These are phyloP conservation scores for Sorghum bicolor DNA, from an alignment of 176 grass and related monocot species.

Conservation along the genomic window Sorghum_bicolor_NCBIv3 NC_012870.2:3309501-3310000, in stretches of 20 bases:
- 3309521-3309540: constrained; percentile 23
- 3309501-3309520: constrained; percentile 32
- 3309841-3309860: neutral
- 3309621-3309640: constrained; percentile 40
- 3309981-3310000: too few species aligned
- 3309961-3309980: too few species aligned
- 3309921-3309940: too few species aligned
- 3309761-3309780: constrained; percentile 54
- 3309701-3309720: constrained; percentile 19
- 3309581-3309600: constrained; percentile 5
- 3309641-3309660: constrained; percentile 39
- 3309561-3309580: constrained; percentile 41
- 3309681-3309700: constrained; percentile 39
- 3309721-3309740: neutral
- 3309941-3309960: too few species aligned
- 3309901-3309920: too few species aligned
- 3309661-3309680: constrained; percentile 10
- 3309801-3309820: neutral
- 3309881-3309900: too few species aligned
- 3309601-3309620: neutral
- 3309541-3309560: constrained; percentile 24
- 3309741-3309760: constrained; percentile 33
- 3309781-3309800: neutral
- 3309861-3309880: too few species aligned
- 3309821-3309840: neutral